A percentile compares a stretch with the other conserved stretches of the same genome.
Conservation (phyloP, 306 rosid species). For the Quercus suber region DNA sequence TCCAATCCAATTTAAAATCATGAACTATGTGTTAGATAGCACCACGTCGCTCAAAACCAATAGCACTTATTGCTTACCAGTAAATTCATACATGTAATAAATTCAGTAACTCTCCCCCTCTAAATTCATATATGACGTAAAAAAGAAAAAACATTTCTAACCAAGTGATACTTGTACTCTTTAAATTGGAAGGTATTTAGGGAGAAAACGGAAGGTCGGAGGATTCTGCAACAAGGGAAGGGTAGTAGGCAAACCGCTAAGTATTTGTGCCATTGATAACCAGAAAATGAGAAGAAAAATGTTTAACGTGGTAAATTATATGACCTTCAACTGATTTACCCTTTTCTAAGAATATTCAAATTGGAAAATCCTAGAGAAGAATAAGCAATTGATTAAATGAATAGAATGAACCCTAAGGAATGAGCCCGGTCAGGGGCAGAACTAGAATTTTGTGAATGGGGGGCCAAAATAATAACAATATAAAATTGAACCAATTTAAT, state of each 20-base stretch:
- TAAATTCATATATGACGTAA: not conserved
- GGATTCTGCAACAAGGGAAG: not conserved
- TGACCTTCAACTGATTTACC: no score
- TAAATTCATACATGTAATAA: not conserved
- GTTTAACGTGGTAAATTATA: no score
- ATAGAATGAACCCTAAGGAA: not conserved
- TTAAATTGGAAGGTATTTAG: not conserved
- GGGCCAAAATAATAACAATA: no score
- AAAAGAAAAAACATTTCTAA: not conserved
- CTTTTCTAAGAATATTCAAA: not conserved
- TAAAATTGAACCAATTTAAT: no score
- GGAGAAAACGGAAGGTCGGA: not conserved
- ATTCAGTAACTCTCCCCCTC: no score
- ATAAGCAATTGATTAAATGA: constrained; percentile 7
- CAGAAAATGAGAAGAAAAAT: not conserved
- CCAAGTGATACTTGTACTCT: not conserved
- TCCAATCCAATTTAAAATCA: no score
- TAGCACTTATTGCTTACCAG: not conserved
- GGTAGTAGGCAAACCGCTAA: not conserved
- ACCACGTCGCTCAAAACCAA: not conserved
- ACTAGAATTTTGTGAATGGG: no score
- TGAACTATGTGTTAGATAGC: no score
- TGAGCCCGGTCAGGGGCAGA: no score
- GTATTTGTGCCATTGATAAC: not conserved
- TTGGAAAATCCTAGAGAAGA: constrained; percentile 7